Base-by-base conservation (phyloP, 805 yeast species). In the Teunomyces aglyptinius region DNA sequence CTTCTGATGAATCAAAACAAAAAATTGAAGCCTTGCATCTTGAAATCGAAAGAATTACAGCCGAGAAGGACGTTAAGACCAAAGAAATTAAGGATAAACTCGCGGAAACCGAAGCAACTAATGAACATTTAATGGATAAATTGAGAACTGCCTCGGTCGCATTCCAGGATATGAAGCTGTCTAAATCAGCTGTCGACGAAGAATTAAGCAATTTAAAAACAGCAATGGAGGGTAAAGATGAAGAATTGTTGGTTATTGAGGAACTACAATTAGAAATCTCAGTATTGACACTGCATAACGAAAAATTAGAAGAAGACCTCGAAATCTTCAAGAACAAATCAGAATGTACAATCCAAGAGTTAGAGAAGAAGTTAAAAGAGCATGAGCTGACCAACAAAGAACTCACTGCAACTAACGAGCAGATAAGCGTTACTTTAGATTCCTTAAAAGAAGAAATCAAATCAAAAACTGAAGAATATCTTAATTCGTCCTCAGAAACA, bases 121-220 rank as follows among this genome's bases (percentile, higher is more conserved):
- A 67, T 46, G 60, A 59, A 12, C 71, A 65, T 49, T 58, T 73
- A 24, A 65, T 75, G 65, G 74, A 73, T 38, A 73, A 71, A 46
- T 59, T 73, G 34, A 56, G 76, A 36, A 55, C 73, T 4, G 75
- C 73, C 7, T 72, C 74, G 3, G 43, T 59, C 22, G 63, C 71
- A n/a, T 56, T 60, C 50, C 65, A 63, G 54, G 67, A 65, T 39
- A 47, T 66, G 45, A 61, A 63, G 43, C 39, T 35, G 19, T 42
- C 58, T 3, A 59, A 65, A 43, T 6, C 41, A 18, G 41, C 44
- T 11, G 35, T 49, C 3, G 64, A 61, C 3, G 49, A 18, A 22
- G 54, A 57, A 33, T 22, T 52, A 6, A 26, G 38, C 3, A 27
- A 32, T 15, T 33, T 52, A 11, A 45, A 43, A 56, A 51, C 22